A percentile compares a stretch with the other conserved stretches of the same genome.
Evolutionary conservation across 345 rosid genomes (phyloP).

Genomic region (Eucalyptus pauciflora): DNA sequence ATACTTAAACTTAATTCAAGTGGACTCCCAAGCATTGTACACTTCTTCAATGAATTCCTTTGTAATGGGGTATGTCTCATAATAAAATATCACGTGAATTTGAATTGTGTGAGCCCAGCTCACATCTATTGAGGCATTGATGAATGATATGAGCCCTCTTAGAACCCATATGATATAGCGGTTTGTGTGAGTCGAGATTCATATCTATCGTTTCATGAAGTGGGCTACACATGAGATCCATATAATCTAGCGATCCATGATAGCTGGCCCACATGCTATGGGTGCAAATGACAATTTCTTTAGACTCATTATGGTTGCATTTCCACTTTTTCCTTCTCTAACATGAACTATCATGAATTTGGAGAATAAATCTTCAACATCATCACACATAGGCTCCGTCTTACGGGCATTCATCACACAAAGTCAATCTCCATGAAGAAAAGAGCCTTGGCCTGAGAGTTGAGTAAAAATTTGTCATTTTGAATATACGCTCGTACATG

Average conservation of each 20-base stretch:
- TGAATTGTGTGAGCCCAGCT: neutral
- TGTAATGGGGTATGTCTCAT: neutral
- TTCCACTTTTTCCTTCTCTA: neutral
- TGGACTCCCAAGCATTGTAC: neutral
- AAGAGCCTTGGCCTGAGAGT: neutral
- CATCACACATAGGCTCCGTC: neutral
- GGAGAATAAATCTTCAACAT: neutral
- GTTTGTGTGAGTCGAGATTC: too few species aligned
- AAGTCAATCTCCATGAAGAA: neutral
- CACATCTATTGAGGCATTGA: neutral
- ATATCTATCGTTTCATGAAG: fast-evolving
- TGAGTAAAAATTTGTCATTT: neutral
- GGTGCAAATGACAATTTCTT: neutral
- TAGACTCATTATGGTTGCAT: neutral
- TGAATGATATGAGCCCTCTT: neutral
- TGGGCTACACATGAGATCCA: neutral
- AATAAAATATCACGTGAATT: neutral
- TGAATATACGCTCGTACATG: neutral
- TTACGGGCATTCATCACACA: neutral
- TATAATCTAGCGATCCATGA: neutral
- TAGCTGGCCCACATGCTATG: neutral
- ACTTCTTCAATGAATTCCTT: neutral
- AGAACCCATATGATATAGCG: too few species aligned
- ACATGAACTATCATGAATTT: neutral
- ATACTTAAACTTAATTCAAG: neutral